These are phyloP conservation scores for Saitozyma podzolica DNA, from an alignment of 768 basidiomycete species.

Conservation along the genomic window DNA sequence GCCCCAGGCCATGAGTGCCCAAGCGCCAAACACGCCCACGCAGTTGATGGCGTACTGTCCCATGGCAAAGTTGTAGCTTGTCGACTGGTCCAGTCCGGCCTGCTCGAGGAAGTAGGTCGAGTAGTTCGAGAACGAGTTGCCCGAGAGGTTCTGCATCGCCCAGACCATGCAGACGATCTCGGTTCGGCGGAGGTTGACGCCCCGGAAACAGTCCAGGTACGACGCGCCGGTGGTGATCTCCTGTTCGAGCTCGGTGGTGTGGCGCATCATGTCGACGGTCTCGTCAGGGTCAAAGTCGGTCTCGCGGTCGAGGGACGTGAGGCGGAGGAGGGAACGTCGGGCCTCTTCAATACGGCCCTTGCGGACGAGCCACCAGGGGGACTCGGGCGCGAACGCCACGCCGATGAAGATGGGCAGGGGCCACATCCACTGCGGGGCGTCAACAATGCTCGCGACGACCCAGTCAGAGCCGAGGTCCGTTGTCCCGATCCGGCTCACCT, in stretches of 20 bases:
- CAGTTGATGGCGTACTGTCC: conserved; percentile 6
- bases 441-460: conserved; percentile 10
- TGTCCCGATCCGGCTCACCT: background rate
- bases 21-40: background rate
- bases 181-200: conserved; percentile 50
- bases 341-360: conserved; percentile 38
- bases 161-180: conserved; percentile 57
- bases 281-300: conserved; percentile 45
- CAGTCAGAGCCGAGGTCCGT: background rate
- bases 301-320: conserved; percentile 31
- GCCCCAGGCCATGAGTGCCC: background rate
- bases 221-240: conserved; percentile 43
- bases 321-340: conserved; percentile 22
- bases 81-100: conserved; percentile 23
- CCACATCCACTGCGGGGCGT: conserved; percentile 39
- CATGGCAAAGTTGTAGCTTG: conserved; percentile 17
- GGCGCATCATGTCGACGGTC: conserved; percentile 51
- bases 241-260: conserved; percentile 53
- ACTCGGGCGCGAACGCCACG: conserved; percentile 44
- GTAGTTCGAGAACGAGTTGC: conserved; percentile 39
- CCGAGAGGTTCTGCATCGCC: conserved; percentile 41
- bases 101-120: conserved; percentile 37
- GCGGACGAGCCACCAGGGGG: conserved; percentile 48
- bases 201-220: conserved; percentile 54
- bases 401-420: conserved; percentile 30